Evolutionary conservation across 139 green algal genomes (phyloP), one percentile per base, ranked within the genome.

Genomic region (Yamagishiella unicocca): DNA sequence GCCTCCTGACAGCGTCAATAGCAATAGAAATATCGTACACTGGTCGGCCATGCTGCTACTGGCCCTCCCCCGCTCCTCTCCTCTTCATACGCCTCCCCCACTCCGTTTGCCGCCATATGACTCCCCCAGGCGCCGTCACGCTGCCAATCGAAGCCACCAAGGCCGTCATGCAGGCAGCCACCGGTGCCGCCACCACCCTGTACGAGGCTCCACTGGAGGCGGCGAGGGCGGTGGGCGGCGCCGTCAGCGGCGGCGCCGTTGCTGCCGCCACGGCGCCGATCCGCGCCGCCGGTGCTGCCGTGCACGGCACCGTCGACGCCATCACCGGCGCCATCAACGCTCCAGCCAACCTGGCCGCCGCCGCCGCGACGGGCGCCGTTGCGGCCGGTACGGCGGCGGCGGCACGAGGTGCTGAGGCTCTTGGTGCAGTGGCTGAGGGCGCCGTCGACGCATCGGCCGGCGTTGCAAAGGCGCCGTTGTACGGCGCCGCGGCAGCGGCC

Each of bases 131-230:
- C 22, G 80, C 31, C 25, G 43, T 72, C 2, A 55, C 62, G 0
- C 4, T 38, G 1, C 80, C 80, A 21, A n/a, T 53, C 22, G n/a
- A 66, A 31, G 42, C 45, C 4, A 62, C 64, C 43, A 66, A 67
- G 43, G 9, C 80, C 61, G 45, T 22, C 43, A 27, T 86, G 22
- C 62, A 86, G 67, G 31, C 31, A n/a, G 80, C 80, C 64, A 86
- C 61, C 80, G 45, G 24, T 43, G 80, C 31, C 43, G 31, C 80
- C 80, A 77, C 80, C 80, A 53, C 45, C 38, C 17, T 77, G 25
- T 86, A 86, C 62, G 80, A 86, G 80, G 61, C 80, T 6, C 80
- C 80, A 31, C 64, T 77, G 17, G 80, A 86, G 80, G 80, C 80
- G 6, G n/a, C 62, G 2, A 53, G 79, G 14, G 61, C 42, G 22